Conservation (phyloP, 2,329 filamentous ascomycete genomes). For the Blastomyces percursus region DNA sequence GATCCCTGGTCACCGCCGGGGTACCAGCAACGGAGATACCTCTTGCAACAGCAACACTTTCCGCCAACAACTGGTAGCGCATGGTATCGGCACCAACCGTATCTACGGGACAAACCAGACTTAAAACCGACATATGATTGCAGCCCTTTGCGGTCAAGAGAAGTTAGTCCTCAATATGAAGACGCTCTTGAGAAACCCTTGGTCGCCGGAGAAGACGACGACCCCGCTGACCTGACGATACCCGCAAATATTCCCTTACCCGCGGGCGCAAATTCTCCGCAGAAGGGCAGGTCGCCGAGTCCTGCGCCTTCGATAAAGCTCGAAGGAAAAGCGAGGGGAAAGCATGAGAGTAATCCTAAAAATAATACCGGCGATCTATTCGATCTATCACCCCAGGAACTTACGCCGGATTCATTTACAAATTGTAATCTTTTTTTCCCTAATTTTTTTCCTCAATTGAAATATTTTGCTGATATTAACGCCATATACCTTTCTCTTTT, state of each 20-base stretch:
- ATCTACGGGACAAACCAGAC: slow-evolving; percentile 34
- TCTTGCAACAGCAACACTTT: slow-evolving; percentile 18
- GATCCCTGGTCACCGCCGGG: slow-evolving; percentile 57
- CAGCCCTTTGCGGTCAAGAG: slow-evolving; percentile 44
- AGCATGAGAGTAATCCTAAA: slow-evolving; percentile 14
- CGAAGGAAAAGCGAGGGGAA: slow-evolving; percentile 10
- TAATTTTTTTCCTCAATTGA: slow-evolving; percentile 15
- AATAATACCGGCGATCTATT: neutral
- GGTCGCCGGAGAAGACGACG: slow-evolving; percentile 21
- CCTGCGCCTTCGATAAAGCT: slow-evolving; percentile 30
- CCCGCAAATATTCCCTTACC: slow-evolving; percentile 50
- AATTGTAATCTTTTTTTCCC: slow-evolving; percentile 42
- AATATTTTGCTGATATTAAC: neutral
- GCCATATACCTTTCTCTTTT: neutral
- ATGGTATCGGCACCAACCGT: slow-evolving; percentile 43
- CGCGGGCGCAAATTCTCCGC: slow-evolving; percentile 43
- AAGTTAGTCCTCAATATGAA: slow-evolving; percentile 50
- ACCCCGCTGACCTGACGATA: slow-evolving; percentile 39
- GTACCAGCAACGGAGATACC: slow-evolving; percentile 38
- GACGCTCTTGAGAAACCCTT: slow-evolving; percentile 40
- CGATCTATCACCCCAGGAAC: slow-evolving; percentile 6
- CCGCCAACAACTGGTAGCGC: slow-evolving; percentile 40
- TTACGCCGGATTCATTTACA: slow-evolving; percentile 26
- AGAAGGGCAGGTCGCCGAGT: slow-evolving; percentile 47
- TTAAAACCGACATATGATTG: slow-evolving; percentile 32